A percentile compares a stretch with the other conserved stretches of the same genome.
Evolutionary conservation across 2,329 filamentous ascomycete species (phyloP).

Genomic region (Byssothecium circinans): DNA sequence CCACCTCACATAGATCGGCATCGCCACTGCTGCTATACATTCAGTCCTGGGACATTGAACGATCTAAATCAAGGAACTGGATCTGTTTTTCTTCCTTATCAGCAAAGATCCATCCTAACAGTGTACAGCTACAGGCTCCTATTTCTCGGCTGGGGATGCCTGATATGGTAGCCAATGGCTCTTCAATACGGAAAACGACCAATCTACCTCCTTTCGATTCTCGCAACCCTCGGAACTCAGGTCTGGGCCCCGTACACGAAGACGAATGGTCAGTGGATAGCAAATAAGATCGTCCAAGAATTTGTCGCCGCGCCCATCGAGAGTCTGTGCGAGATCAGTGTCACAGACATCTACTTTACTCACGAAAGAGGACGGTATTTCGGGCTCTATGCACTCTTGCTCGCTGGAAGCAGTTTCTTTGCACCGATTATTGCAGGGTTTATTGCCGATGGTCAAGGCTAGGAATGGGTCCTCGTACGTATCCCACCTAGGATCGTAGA

Average conservation of each 20-base stretch:
- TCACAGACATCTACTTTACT: conserved; percentile 47
- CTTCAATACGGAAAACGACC: conserved; percentile 56
- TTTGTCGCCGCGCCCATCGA: conserved; percentile 54
- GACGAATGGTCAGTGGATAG: conserved; percentile 51
- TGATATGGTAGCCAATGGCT: conserved; percentile 58
- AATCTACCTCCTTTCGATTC: conserved; percentile 50
- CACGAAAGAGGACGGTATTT: conserved; percentile 39
- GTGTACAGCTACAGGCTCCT: conserved; percentile 51
- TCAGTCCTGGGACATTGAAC: conserved; percentile 50
- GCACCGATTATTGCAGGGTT: conserved; percentile 42
- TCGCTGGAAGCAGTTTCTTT: conserved; percentile 42
- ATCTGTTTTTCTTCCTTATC: conserved; percentile 3
- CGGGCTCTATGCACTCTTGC: conserved; percentile 35
- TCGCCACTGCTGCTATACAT: conserved; percentile 54
- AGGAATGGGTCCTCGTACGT: conserved; percentile 37
- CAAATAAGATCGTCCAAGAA: conserved; percentile 51
- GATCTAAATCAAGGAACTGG: conserved; percentile 55
- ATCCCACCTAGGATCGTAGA: neutral
- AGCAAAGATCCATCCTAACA: neutral
- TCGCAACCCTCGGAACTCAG: conserved; percentile 44
- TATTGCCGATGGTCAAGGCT: conserved; percentile 40
- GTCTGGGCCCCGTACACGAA: conserved; percentile 43
- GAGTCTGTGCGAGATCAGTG: conserved; percentile 51
- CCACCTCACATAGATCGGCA: conserved; percentile 35
- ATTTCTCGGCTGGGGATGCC: conserved; percentile 54